Evolutionary conservation across 1,284 basidiomycete species (phyloP), one percentile per base, ranked within the genome.

Genomic region (Takashimella tepidaria): DNA sequence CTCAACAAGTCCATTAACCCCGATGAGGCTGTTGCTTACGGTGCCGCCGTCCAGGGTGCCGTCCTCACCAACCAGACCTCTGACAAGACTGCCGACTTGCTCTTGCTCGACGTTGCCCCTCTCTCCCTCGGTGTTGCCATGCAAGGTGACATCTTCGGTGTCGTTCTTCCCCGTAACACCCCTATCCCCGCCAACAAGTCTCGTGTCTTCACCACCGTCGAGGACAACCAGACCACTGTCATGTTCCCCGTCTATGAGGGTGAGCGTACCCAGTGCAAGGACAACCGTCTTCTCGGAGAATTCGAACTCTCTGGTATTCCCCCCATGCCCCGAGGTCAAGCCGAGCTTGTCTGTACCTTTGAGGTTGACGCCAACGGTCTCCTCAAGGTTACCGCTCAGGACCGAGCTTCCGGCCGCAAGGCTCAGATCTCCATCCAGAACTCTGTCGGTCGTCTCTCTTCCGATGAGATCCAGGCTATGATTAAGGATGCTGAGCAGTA

Each of bases 1-100:
- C 80, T 96, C 74, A 98, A 98, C 88, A 98, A 98, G 85, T 92
- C 89, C 60, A 93, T 95, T 80, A 93, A 93, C 82, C 91, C 91
- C 60, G 91, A 93, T 72, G 90, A 93, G 79, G 91, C 90, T 68
- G 91, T 92, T 67, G 90, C 89, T 54, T 92, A 92, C 76, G 92
- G 92, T 82, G 92, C 92, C 67, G 92, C 93, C 70, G 92, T 97
- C 71, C 92, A 96, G 79, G 93, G 91, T 61, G 92, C 92, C 54
- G 87, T 97, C 70, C 88, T 97, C 60, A 95, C 92, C 68, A 90
- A 91, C 60, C 89, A 96, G 77, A 95, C 91, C 52, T 95, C 91
- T 53, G 92, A 96, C 69, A 91, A 93, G 81, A 96, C 92, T 55
- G 86, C 88, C 75, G 92, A 96, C 77, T 84, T 97, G 63, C 84